These are phyloP conservation scores for Daldinia vernicosa DNA, from an alignment of 495 filamentous ascomycete species.

Conservation along the genomic window DNA sequence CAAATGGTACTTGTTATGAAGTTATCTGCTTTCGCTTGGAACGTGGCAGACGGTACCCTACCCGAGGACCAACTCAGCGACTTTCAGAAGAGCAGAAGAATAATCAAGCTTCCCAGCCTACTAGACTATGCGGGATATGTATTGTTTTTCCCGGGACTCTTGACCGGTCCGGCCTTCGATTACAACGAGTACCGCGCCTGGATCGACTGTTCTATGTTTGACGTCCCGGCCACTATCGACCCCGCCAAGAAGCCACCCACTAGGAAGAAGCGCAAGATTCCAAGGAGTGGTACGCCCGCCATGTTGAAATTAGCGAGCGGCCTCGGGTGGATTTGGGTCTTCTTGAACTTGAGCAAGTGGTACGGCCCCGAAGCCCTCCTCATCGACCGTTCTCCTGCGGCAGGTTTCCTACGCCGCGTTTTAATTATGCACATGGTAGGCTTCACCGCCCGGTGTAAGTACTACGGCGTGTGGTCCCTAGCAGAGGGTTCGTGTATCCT, in stretches of 20 bases:
- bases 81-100: conserved; percentile 82
- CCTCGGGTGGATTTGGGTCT: conserved; percentile 79
- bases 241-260: conserved; percentile 83
- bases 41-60: conserved; percentile 87
- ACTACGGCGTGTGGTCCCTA: conserved; percentile 93
- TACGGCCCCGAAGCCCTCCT: conserved; percentile 71
- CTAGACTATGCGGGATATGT: conserved; percentile 90
- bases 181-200: conserved; percentile 90
- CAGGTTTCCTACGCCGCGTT: conserved; percentile 74
- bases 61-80: conserved; percentile 82
- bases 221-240: conserved; percentile 79
- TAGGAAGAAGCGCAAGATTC: conserved; percentile 92
- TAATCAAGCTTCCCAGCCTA: conserved; percentile 73
- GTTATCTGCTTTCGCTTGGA: conserved; percentile 97
- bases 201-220: conserved; percentile 95
- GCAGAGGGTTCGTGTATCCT: conserved; percentile 96
- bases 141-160: conserved; percentile 90
- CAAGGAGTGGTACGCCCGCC: conserved; percentile 87
- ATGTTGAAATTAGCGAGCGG: conserved; percentile 76
- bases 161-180: conserved; percentile 91
- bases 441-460: conserved; percentile 83
- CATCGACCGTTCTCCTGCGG: conserved; percentile 67
- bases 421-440: conserved; percentile 83
- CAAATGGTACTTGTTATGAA: conserved; percentile 99
- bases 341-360: conserved; percentile 75